These are phyloP conservation scores for Leccinum brunneo-olivaceum DNA, from an alignment of 1,284 basidiomycete species.

Conservation along the genomic window DNA sequence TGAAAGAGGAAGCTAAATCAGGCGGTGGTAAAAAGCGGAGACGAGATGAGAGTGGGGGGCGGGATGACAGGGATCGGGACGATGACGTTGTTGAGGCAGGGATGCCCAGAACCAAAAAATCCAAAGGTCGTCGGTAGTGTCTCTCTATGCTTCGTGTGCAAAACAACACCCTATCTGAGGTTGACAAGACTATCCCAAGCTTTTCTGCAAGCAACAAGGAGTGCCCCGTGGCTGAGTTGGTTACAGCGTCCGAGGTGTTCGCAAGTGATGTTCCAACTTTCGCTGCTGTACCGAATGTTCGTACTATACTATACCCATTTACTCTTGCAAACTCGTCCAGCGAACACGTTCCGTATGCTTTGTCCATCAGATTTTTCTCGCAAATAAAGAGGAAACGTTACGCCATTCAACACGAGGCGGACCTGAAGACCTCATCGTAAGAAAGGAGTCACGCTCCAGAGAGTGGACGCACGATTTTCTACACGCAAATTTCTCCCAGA, in stretches of 20 bases:
- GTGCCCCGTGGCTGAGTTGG: slow-evolving; percentile 78
- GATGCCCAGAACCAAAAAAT: slow-evolving; percentile 55
- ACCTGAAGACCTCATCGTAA: slow-evolving; percentile 30
- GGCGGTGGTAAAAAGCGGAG: slow-evolving; percentile 53
- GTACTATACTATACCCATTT: slow-evolving; percentile 27
- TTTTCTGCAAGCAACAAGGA: not conserved
- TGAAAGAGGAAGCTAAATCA: slow-evolving; percentile 58
- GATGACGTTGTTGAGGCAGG: slow-evolving; percentile 83
- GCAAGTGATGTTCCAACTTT: slow-evolving; percentile 35
- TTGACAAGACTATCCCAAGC: too few species aligned
- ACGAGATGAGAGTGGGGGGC: slow-evolving; percentile 40
- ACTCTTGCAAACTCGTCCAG: slow-evolving; percentile 32
- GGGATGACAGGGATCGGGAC: slow-evolving; percentile 76
- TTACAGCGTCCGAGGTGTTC: slow-evolving; percentile 74
- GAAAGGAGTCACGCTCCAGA: slow-evolving; percentile 9
- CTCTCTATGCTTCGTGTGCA: not conserved
- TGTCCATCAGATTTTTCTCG: slow-evolving; percentile 22
- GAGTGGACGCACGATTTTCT: slow-evolving; percentile 35
- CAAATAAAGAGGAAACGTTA: slow-evolving; percentile 36
- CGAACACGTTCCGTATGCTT: slow-evolving; percentile 35
- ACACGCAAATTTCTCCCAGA: slow-evolving; percentile 43
- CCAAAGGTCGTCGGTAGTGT: slow-evolving; percentile 32
- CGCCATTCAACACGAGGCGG: slow-evolving; percentile 40
- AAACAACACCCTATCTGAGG: too few species aligned
- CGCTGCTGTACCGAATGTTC: slow-evolving; percentile 28